Evolutionary conservation across 2,329 filamentous ascomycete species (phyloP), one percentile per base, ranked within the genome.

Genomic region (Pseudonectria foliicola): DNA sequence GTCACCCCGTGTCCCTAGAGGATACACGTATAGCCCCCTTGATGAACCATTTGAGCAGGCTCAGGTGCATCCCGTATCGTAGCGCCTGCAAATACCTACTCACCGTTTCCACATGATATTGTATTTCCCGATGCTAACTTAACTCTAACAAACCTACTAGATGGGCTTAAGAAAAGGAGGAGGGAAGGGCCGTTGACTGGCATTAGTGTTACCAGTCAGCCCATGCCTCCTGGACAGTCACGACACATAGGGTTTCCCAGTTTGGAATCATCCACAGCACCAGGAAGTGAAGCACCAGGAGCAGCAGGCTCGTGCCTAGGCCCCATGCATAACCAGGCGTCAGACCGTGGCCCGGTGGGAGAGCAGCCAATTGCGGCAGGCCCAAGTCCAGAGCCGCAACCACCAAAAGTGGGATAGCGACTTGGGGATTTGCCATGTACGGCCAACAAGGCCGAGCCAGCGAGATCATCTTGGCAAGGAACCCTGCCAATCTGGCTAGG

Each of bases 391-490:
- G 48, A 1, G 73, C 76, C 7, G 85, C 86, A 7, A 90, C 57
- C 4, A 73, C 60, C 4, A 93, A 62, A 2, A 94, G 63, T 3
- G 82, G 77, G 45, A 82, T 79, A 4, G 77, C 68, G 4, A 88
- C 61, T 56, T 73, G 73, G 6, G 76, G 65, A 29, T 73, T 80
- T n/a, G 76, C 69, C 28, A 78, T 77, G 38, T 80, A 79, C 0
- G 87, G 87, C 55, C 77, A 77, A 56, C 88, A 95, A 1, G 81
- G 74, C 30, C 72, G 68, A 3, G 73, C 69, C 8, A 92, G 60
- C 0, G 77, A 76, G 10, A 71, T 61, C 7, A 88, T 61, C 57
- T 94, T 95, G 32, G 72, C 45, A 6, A 82, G 55, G 48, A 94
- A 89, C 1, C 89, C 48, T 1, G 59, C 48, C 3, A 85, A 59